Evolutionary conservation across 768 basidiomycete genomes (phyloP).

Genomic region (Boletales sp.): DNA sequence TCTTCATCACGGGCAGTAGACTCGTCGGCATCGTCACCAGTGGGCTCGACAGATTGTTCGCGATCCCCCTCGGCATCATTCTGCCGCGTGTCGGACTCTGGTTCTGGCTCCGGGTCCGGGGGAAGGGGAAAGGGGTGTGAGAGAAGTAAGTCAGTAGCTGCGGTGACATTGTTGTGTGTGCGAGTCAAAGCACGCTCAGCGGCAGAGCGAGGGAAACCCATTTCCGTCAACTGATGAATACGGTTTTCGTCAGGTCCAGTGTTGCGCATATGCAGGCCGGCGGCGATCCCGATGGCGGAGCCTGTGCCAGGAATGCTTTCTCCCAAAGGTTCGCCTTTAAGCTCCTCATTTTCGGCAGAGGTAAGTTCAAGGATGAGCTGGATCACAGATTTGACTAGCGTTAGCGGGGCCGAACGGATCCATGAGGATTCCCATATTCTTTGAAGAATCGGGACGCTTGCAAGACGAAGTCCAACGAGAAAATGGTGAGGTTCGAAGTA

Average conservation of each 20-base stretch:
- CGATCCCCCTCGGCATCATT: conserved; percentile 11
- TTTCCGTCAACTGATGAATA: conserved; percentile 83
- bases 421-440: conserved; percentile 82
- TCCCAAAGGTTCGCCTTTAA: conserved; percentile 42
- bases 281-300: conserved; percentile 29
- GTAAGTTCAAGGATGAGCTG: conserved; percentile 77
- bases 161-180: conserved; percentile 82
- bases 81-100: conserved; percentile 21
- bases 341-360: conserved; percentile 77
- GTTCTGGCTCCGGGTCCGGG: conserved; percentile 53
- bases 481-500: conserved; percentile 88
- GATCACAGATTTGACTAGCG: conserved; percentile 71
- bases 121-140: conserved; percentile 76
- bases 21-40: conserved; percentile 24
- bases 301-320: conserved; percentile 33
- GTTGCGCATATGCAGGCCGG: conserved; percentile 32
- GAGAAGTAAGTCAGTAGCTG: conserved; percentile 85
- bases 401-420: conserved; percentile 72
- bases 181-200: conserved; percentile 82
- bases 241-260: conserved; percentile 70
- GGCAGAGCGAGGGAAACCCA: conserved; percentile 94
- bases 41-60: conserved; percentile 28
- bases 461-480: conserved; percentile 74
- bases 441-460: conserved; percentile 61
- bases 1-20: conserved; percentile 25